A percentile compares a stretch with the other conserved stretches of the same genome.
phyloP scores from a whole-genome alignment of 164 flowering plant genomes.

The Chimonanthus praecox region DNA sequence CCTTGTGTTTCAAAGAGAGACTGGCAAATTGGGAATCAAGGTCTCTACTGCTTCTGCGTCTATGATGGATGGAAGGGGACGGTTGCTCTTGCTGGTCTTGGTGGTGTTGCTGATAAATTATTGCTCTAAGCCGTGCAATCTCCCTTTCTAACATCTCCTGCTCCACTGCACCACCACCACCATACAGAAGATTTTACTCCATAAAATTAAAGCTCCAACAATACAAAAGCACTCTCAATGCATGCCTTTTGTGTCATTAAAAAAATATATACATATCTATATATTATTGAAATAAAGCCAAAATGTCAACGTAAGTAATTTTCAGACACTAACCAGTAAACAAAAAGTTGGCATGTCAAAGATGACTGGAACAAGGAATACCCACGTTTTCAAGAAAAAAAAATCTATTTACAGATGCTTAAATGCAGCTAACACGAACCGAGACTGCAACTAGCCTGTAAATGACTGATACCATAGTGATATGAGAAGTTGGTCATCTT shows the following conservation, averaged over 20 bases:
- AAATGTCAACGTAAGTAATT: no score
- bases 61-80: conserved; percentile 42
- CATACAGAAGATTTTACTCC: not conserved
- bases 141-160: conserved; percentile 93
- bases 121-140: conserved; percentile 54
- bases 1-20: conserved; percentile 63
- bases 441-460: no score
- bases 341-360: no score
- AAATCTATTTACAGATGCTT: no score
- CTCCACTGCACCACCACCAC: conserved; percentile 55
- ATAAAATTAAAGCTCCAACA: not conserved
- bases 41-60: conserved; percentile 64
- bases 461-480: no score
- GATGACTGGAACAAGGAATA: no score
- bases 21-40: conserved; percentile 74
- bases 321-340: no score
- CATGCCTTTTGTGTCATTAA: no score
- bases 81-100: conserved; percentile 28
- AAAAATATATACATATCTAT: not conserved
- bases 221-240: not conserved
- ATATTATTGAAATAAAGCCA: no score
- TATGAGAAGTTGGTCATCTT: no score
- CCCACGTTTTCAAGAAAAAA: no score
- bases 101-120: conserved; percentile 45
- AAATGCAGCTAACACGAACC: no score